Evolutionary conservation across 176 grass and related monocot genomes (phyloP).

Genomic region (Aegilops sharonensis): DNA sequence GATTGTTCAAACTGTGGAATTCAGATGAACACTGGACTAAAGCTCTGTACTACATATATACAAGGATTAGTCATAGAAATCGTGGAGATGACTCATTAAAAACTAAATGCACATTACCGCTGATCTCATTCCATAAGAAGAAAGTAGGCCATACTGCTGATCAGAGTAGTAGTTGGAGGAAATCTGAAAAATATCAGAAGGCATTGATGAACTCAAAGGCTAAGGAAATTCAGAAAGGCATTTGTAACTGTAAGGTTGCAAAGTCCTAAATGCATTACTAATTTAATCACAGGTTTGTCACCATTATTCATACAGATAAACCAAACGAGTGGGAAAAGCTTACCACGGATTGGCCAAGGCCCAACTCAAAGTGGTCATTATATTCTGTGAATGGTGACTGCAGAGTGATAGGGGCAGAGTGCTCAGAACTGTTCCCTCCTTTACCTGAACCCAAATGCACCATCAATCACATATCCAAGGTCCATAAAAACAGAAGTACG

Average conservation of each 20-base stretch:
- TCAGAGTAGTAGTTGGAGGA: slow-evolving; percentile 50
- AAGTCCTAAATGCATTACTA: neutral
- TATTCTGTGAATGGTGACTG: slow-evolving; percentile 44
- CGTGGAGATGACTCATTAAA: neutral
- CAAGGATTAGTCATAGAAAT: neutral
- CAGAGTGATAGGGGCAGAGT: slow-evolving; percentile 46
- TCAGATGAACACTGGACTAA: neutral
- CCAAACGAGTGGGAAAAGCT: slow-evolving; percentile 7
- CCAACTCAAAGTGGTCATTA: slow-evolving; percentile 63
- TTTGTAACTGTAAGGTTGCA: neutral
- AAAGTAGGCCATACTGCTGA: slow-evolving; percentile 67
- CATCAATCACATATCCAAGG: slow-evolving; percentile 1
- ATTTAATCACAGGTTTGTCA: neutral
- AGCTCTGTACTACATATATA: too few species aligned
- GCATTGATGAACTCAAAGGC: neutral
- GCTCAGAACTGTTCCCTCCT: slow-evolving; percentile 54
- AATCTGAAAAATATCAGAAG: slow-evolving; percentile 46
- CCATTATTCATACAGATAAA: neutral
- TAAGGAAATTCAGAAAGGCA: neutral
- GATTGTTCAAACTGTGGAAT: slow-evolving; percentile 3
- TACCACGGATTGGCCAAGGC: slow-evolving; percentile 77
- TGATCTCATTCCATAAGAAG: slow-evolving; percentile 52
- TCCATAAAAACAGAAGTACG: neutral
- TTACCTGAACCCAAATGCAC: slow-evolving; percentile 43
- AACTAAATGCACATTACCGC: slow-evolving; percentile 49